These are phyloP conservation scores for Tuber melanosporum DNA, from an alignment of 495 filamentous ascomycete species.

Conservation along the genomic window DNA sequence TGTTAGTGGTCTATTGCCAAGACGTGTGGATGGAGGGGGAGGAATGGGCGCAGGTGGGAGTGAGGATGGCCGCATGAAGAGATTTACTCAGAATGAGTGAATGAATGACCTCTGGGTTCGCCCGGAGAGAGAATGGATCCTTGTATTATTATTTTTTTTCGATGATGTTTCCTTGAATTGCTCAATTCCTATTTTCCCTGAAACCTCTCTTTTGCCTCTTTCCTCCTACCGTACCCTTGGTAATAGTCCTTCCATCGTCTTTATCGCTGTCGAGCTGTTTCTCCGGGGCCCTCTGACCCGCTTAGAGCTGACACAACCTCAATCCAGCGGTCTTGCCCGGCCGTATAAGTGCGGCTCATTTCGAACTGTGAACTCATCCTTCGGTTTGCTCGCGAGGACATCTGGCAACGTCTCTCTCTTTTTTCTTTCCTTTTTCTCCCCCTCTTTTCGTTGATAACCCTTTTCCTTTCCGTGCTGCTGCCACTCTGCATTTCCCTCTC, in stretches of 20 bases:
- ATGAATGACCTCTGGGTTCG: neutral
- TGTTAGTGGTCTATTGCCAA: conserved; percentile 18
- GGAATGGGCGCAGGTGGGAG: neutral
- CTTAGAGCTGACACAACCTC: neutral
- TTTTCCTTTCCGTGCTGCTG: neutral
- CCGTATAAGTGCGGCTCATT: neutral
- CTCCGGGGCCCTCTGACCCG: neutral
- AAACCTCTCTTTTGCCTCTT: neutral
- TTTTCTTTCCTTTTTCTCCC: neutral
- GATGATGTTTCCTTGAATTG: conserved; percentile 3
- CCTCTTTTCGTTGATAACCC: conserved; percentile 10
- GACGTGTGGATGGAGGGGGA: conserved; percentile 10
- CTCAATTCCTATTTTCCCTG: neutral
- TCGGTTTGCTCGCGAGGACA: neutral
- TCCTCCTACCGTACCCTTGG: neutral
- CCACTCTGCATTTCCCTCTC: neutral
- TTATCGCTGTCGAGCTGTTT: neutral
- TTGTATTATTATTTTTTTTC: neutral
- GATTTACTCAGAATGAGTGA: neutral
- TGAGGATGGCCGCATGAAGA: neutral
- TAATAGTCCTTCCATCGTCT: neutral
- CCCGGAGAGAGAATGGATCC: neutral
- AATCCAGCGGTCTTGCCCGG: neutral
- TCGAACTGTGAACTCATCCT: neutral
- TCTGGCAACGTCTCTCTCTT: neutral